phyloP scores from a whole-genome alignment of 2,329 filamentous ascomycete genomes.

The Sclerotinia glacialis region DNA sequence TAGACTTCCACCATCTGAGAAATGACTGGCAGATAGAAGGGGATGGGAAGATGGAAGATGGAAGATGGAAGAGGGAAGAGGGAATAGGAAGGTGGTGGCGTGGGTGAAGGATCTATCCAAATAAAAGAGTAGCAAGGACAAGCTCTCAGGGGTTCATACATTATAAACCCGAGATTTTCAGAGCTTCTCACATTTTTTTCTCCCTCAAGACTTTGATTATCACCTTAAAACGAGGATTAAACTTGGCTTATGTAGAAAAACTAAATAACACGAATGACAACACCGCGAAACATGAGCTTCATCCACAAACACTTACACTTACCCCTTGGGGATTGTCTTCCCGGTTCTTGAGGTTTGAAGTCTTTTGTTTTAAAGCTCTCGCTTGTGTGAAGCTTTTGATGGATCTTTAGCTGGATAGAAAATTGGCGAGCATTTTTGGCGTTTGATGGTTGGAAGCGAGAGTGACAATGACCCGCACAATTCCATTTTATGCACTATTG shows the following conservation, averaged over 20 bases:
- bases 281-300: not conserved
- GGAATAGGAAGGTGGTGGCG: not conserved
- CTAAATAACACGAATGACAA: not conserved
- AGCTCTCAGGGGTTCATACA: not conserved
- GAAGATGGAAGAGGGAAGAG: too few relatives aligned
- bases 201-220: not conserved
- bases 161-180: not conserved
- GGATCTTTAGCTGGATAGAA: not conserved
- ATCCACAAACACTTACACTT: not conserved
- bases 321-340: not conserved
- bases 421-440: not conserved
- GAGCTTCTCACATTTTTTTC: not conserved
- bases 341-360: not conserved
- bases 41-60: too few relatives aligned
- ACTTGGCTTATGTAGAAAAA: not conserved
- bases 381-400: not conserved
- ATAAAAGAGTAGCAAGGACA: not conserved
- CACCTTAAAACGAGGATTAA: not conserved
- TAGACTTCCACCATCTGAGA: not conserved
- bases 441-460: conserved; percentile 1
- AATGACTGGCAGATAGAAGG: not conserved
- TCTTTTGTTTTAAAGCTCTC: not conserved
- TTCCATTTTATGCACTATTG: not conserved
- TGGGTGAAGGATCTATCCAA: not conserved
- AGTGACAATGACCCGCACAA: not conserved